Evolutionary conservation across 2,329 filamentous ascomycete species (phyloP), one percentile per base, ranked within the genome.

Genomic region (Chaetomiaceae sp.): DNA sequence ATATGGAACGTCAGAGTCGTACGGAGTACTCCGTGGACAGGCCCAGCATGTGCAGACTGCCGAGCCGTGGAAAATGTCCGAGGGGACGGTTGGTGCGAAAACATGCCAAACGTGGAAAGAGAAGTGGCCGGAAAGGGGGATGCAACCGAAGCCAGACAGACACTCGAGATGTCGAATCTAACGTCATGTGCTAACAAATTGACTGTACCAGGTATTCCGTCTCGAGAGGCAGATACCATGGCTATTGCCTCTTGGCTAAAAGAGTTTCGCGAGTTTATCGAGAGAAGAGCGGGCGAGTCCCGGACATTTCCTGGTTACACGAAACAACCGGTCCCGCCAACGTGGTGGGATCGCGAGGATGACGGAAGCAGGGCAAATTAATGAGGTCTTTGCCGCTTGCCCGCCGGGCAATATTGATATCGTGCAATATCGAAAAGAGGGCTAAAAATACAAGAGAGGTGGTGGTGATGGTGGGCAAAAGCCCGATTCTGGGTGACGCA

Each of bases 391-490:
- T 27, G 41, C 33, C 41, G 48, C 48, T 12, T 19, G 12, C 17
- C 41, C 34, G 19, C 35, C 6, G 48, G n/a, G 13, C n/a, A n/a
- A n/a, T n/a, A n/a, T n/a, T n/a, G 14, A 21, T 20, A 34, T 14
- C 3, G 31, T 13, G 40, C 16, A 31, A 37, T 49, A 49, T 44
- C 19, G 48, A 40, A 49, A 44, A 44, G 40, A 16, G 34, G 48
- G 41, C 41, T 50, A 44, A 50, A 50, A 44, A 44, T 50, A 49
- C 12, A 16, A 35, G 7, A 1, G n/a, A 17, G 33, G 9, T n/a
- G n/a, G n/a, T n/a, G n/a, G n/a, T n/a, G n/a, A n/a, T 35, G 31
- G 48, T 50, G 41, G 41, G 47, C 47, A 44, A 44, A 44, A 33
- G 5, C 44, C 41, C 31, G 40, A 33, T 49, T 31, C 23, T 20